These are phyloP conservation scores for Pythium sukuiense DNA, from an alignment of 352 stramenopile genomes.

Conservation along the genomic window DNA sequence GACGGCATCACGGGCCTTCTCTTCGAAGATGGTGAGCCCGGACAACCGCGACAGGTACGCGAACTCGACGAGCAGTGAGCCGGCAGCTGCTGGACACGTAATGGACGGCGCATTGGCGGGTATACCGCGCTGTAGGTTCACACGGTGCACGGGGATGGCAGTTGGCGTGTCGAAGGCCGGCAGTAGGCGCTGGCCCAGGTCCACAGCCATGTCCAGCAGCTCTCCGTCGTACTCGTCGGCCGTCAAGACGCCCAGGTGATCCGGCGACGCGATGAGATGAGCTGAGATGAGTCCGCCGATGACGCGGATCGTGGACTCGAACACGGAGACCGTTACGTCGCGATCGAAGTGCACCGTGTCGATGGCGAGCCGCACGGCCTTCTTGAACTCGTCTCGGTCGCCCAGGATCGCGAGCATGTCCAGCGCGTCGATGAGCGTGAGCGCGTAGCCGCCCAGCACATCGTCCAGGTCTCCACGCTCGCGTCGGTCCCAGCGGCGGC, in stretches of 20 bases:
- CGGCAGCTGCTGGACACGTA: constrained; percentile 94
- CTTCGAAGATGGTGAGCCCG: constrained; percentile 56
- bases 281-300: constrained; percentile 90
- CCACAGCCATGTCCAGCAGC: constrained; percentile 92
- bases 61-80: constrained; percentile 97
- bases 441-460: constrained; percentile 74
- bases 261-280: constrained; percentile 79
- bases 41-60: constrained; percentile 91
- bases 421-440: constrained; percentile 88
- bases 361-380: constrained; percentile 63
- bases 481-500: constrained; percentile 72
- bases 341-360: constrained; percentile 75
- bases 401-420: constrained; percentile 88
- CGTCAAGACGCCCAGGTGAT: constrained; percentile 55
- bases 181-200: constrained; percentile 95
- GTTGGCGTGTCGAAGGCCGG: constrained; percentile 96
- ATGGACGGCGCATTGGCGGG: constrained; percentile 77
- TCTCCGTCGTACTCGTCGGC: constrained; percentile 89
- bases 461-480: constrained; percentile 87
- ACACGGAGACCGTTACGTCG: constrained; percentile 91
- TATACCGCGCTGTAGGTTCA: constrained; percentile 91
- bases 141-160: constrained; percentile 93
- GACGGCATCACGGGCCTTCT: constrained; percentile 57
- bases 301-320: constrained; percentile 93
- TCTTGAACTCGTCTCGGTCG: constrained; percentile 76